These are phyloP conservation scores for Xylaria sp. DNA, from an alignment of 2,329 filamentous ascomycete species.

Conservation along the genomic window DNA sequence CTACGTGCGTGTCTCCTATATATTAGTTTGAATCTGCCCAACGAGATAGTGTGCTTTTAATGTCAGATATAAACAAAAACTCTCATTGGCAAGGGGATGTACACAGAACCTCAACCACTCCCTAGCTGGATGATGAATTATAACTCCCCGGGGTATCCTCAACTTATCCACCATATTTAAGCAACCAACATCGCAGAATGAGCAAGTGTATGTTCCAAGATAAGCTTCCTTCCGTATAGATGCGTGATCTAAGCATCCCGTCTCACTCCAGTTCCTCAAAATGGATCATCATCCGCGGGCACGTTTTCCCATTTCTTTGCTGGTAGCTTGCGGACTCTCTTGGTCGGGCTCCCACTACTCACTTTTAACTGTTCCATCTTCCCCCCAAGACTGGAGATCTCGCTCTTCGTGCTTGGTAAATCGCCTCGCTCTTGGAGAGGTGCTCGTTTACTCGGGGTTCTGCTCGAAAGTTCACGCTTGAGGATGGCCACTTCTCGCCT, in stretches of 20 bases:
- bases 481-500: conserved; percentile 68
- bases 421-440: conserved; percentile 62
- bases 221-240: too few relatives aligned
- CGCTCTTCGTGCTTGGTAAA: conserved; percentile 35
- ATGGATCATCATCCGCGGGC: conserved; percentile 48
- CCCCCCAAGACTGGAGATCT: conserved; percentile 47
- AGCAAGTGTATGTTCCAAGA: not conserved
- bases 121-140: not conserved
- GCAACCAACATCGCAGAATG: conserved; percentile 6
- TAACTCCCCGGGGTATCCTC: conserved; percentile 27
- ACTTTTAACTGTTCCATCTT: conserved; percentile 59
- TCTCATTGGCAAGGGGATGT: conserved; percentile 10
- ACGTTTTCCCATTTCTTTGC: conserved; percentile 54
- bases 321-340: conserved; percentile 58
- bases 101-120: conserved; percentile 2
- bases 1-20: too few relatives aligned
- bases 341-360: conserved; percentile 52
- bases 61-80: not conserved
- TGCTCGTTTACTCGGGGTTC: conserved; percentile 66
- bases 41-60: not conserved
- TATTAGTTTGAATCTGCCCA: not conserved
- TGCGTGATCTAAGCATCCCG: too few relatives aligned
- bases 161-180: conserved; percentile 9
- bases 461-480: conserved; percentile 66
- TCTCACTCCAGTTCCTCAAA: conserved; percentile 39